A percentile compares a stretch with the other conserved stretches of the same genome.
phyloP scores from a whole-genome alignment of 2,329 filamentous ascomycete species.

The Trichoderma oligosporum region DNA sequence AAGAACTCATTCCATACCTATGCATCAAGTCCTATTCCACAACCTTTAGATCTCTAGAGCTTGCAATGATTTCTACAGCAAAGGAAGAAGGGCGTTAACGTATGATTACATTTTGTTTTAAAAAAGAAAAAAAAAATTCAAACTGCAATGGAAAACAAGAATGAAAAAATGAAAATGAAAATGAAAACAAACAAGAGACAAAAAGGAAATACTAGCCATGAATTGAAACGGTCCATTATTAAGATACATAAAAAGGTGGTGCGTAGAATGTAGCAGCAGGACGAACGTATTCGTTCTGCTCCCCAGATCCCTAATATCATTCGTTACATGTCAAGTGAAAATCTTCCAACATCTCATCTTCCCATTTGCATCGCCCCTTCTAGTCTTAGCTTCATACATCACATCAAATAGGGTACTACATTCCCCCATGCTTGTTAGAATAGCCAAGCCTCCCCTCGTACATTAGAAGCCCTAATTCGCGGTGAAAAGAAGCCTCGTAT shows the following conservation, averaged over 20 bases:
- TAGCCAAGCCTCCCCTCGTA: constrained; percentile 1
- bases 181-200: neutral
- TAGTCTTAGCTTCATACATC: constrained; percentile 2
- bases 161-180: neutral
- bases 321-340: constrained; percentile 7
- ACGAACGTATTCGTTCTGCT: neutral
- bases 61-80: too few relatives aligned
- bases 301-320: neutral
- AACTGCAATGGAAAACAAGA: too few relatives aligned
- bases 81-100: too few relatives aligned
- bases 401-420: neutral
- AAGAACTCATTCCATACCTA: too few relatives aligned
- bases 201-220: neutral
- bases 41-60: too few relatives aligned
- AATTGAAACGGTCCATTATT: constrained; percentile 17
- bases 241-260: constrained; percentile 12
- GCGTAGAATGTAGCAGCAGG: neutral
- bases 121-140: too few relatives aligned
- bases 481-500: constrained; percentile 10
- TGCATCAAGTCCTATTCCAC: too few relatives aligned
- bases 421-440: neutral
- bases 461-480: neutral
- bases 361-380: neutral
- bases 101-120: too few relatives aligned
- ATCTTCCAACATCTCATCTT: neutral